Evolutionary conservation across 352 stramenopile species (phyloP).

Genomic region (Phytophthora ramorum): DNA sequence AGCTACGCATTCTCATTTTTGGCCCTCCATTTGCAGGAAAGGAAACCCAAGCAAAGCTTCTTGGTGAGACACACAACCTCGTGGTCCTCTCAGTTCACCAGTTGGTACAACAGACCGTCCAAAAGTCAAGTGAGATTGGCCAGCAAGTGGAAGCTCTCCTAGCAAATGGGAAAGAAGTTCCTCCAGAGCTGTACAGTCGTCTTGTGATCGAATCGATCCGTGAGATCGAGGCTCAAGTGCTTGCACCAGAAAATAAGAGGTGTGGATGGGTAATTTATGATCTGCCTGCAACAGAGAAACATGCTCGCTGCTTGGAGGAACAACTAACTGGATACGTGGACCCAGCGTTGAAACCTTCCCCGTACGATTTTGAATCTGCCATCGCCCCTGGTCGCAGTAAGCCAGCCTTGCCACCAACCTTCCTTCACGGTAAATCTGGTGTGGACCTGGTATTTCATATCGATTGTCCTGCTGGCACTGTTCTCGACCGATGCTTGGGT

Average conservation of each 20-base stretch:
- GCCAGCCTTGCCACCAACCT: constrained; percentile 44
- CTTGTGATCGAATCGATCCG: constrained; percentile 55
- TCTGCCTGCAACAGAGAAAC: constrained; percentile 52
- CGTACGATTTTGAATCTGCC: constrained; percentile 62
- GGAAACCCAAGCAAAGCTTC: constrained; percentile 51
- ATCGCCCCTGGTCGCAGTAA: constrained; percentile 53
- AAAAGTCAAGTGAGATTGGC: constrained; percentile 41
- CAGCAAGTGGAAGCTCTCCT: constrained; percentile 35
- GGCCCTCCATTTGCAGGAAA: constrained; percentile 73
- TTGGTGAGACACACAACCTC: constrained; percentile 63
- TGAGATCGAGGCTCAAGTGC: constrained; percentile 15
- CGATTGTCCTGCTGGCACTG: constrained; percentile 36
- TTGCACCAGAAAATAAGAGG: constrained; percentile 14
- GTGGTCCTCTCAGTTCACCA: constrained; percentile 59
- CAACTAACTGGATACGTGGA: constrained; percentile 66
- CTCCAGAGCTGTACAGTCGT: constrained; percentile 59
- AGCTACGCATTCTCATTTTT: constrained; percentile 65
- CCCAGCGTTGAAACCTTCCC: constrained; percentile 41
- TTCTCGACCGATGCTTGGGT: constrained; percentile 69
- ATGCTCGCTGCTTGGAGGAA: constrained; percentile 60
- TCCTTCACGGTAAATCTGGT: constrained; percentile 72
- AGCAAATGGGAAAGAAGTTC: constrained; percentile 45
- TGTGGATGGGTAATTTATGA: constrained; percentile 75
- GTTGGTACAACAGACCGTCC: constrained; percentile 42
- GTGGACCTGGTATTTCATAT: constrained; percentile 80